Evolutionary conservation across 371 early-diverging fungal species (phyloP), one percentile per base, ranked within the genome.

Genomic region (Lichtheimia ramosa): DNA sequence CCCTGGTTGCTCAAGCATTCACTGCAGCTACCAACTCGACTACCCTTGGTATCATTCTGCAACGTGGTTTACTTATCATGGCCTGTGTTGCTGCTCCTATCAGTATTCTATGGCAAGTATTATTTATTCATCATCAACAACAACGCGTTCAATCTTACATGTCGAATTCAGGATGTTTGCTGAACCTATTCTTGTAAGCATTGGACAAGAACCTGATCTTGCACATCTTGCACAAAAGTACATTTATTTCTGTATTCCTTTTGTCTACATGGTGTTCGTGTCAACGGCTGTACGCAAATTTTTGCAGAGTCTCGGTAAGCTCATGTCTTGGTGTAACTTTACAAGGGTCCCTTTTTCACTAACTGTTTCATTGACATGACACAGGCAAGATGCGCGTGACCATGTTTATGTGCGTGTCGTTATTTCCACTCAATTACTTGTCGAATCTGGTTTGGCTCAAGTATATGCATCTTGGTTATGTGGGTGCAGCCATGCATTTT

Each of bases 1-100:
- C 79, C 1, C 52, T 79, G 27, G 75, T 73, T 14, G 62, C 79
- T 15, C 79, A 79, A 54, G 79, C 79, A 1, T 75, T 63, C 49
- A 79, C 79, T 5, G 74, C 73, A 0, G 73, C 75, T 14, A 65
- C 51, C 13, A 54, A 79, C 23, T 64, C 66, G 14, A 61, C 58
- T 3, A 73, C 72, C 0, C 57, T 73, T 12, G 79, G 79, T 2
- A 58, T 71, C 3, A 79, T 79, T 20, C 51, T 79, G 3, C 79
- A 79, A 54, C 34, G 79, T 42, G 68, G 68, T 5, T 25, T 79
- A 10, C 12, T 65, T 2, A 71, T 79, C 28, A 63, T 73, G 60
- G 65, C 64, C 13, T 10, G 69, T 5, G 58, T 73, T 25, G 63
- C 68, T 15, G 41, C 58, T 20, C 56, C 71, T 2, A 53, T 75